Evolutionary conservation across 2,329 filamentous ascomycete genomes (phyloP).

Genomic region (Exophiala calicioides): DNA sequence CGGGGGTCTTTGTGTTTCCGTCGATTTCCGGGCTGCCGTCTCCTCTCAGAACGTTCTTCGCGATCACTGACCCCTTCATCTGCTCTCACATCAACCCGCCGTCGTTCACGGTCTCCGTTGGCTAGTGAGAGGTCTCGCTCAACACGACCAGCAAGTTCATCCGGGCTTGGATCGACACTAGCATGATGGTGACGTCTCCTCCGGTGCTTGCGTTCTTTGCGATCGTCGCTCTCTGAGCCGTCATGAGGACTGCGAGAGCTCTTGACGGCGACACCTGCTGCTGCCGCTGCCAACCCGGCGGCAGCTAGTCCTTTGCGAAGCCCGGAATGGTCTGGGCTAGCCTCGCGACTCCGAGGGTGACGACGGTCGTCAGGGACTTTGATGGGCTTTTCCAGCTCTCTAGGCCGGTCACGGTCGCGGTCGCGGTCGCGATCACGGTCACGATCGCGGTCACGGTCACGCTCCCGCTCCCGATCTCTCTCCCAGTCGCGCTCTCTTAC

Average conservation of each 20-base stretch:
- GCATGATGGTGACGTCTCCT: slow-evolving; percentile 22
- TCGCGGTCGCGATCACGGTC: slow-evolving; percentile 24
- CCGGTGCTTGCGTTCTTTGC: slow-evolving; percentile 24
- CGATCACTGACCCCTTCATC: slow-evolving; percentile 12
- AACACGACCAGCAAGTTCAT: slow-evolving; percentile 20
- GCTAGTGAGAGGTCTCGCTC: slow-evolving; percentile 21
- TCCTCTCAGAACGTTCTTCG: slow-evolving; percentile 21
- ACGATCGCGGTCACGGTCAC: slow-evolving; percentile 22
- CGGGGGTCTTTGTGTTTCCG: slow-evolving; percentile 20
- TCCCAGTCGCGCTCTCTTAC: slow-evolving; percentile 24
- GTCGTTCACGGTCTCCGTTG: slow-evolving; percentile 20
- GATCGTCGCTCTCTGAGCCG: slow-evolving; percentile 28
- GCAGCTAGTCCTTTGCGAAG: slow-evolving; percentile 26
- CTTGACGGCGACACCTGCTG: slow-evolving; percentile 23
- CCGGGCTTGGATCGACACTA: slow-evolving; percentile 18
- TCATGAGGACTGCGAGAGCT: slow-evolving; percentile 21
- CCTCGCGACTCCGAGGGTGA: slow-evolving; percentile 23
- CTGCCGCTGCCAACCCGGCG: slow-evolving; percentile 27
- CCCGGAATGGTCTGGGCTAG: slow-evolving; percentile 28
- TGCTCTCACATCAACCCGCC: slow-evolving; percentile 14
- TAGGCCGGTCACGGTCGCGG: slow-evolving; percentile 21
- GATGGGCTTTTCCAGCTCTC: slow-evolving; percentile 17
- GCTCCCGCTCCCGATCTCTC: slow-evolving; percentile 21
- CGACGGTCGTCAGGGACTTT: slow-evolving; percentile 18
- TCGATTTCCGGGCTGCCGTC: slow-evolving; percentile 20